Base-by-base conservation (phyloP, 768 basidiomycete genomes). In the Termitomyces sp. region DNA sequence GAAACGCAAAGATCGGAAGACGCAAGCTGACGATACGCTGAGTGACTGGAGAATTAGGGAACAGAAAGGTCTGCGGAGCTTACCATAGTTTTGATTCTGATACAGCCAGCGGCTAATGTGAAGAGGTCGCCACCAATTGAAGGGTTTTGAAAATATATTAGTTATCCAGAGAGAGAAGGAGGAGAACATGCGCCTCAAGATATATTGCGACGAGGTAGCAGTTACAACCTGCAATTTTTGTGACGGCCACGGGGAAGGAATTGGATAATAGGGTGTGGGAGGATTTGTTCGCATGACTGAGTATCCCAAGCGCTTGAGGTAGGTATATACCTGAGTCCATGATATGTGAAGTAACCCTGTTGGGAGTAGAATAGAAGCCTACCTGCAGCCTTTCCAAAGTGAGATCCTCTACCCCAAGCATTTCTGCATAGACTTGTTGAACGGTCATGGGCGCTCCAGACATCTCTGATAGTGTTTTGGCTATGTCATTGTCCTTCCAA, bases 221-320 rank as follows among this genome's bases (percentile, higher is more conserved):
- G 42, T 64, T 15, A 60, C 43, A 58, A 59, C 62, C 34, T 63
- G 46, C 59, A 54, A 60, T 37, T 67, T 62, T 45, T 59, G 57
- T 25, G 60, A 37, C 15, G 67, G 62, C 61, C 60, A 66, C 0
- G 81, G 74, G 3, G 82, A 73, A 38, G 88, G 80, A 6, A 69
- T 63, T 15, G 79, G 81, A 56, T 73, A 70, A 57, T 62, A 67
- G 8, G 65, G 56, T 14, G 64, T 63, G 15, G 68, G 68, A 20
- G 68, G 65, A 10, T 61, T 77, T 0, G 92, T 79, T n/a, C 97
- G 84, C 46, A 86, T 92, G 10, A 98, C 85, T 11, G 86, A 82
- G 73, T 97, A 99, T 14, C 97, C 97, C 43, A 98, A 77, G 17
- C 97, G 86, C 68, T 89, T 94, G 37, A 99, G 81, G 73, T 96